Conservation (phyloP, 2,329 filamentous ascomycete genomes). For the Nigrospora oryzae region DNA sequence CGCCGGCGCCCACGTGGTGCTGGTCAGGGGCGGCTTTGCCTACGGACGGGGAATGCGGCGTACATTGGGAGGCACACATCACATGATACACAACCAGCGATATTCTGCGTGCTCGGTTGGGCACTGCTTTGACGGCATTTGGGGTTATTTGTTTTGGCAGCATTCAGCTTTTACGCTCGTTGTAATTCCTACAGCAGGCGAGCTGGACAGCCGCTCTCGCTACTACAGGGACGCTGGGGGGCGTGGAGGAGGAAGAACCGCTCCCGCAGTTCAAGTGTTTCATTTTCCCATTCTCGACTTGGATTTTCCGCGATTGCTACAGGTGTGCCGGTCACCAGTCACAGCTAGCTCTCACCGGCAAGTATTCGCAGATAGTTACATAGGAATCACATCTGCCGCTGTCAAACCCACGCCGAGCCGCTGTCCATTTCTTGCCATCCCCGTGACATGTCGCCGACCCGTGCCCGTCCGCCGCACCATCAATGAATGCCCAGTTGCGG, state of each 20-base stretch:
- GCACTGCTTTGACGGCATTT: constrained; percentile 14
- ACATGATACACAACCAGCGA: constrained; percentile 10
- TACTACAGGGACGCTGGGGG: constrained; percentile 4
- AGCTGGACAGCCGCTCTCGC: constrained; percentile 26
- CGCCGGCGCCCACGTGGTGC: no score
- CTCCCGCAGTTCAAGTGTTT: no score
- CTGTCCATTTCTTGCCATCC: no score
- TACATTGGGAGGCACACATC: constrained; percentile 10
- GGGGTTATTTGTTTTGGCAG: constrained; percentile 19
- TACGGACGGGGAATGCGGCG: constrained; percentile 13
- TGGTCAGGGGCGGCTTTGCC: no score
- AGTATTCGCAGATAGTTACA: constrained; percentile 19
- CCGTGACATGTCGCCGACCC: no score
- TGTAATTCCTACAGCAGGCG: constrained; percentile 34
- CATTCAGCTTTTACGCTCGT: constrained; percentile 41
- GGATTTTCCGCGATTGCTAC: constrained; percentile 14
- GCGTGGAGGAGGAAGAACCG: no score
- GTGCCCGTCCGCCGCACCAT: no score
- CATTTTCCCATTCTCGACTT: constrained; percentile 14
- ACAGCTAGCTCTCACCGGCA: constrained; percentile 13
- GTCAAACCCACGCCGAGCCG: constrained; percentile 6
- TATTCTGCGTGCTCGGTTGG: constrained; percentile 16
- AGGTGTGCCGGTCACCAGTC: constrained; percentile 18
- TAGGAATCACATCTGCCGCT: constrained; percentile 10
- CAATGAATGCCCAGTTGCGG: no score